These are phyloP conservation scores for Ormosia emarginata DNA, from an alignment of 306 rosid genomes.

Conservation along the genomic window DNA sequence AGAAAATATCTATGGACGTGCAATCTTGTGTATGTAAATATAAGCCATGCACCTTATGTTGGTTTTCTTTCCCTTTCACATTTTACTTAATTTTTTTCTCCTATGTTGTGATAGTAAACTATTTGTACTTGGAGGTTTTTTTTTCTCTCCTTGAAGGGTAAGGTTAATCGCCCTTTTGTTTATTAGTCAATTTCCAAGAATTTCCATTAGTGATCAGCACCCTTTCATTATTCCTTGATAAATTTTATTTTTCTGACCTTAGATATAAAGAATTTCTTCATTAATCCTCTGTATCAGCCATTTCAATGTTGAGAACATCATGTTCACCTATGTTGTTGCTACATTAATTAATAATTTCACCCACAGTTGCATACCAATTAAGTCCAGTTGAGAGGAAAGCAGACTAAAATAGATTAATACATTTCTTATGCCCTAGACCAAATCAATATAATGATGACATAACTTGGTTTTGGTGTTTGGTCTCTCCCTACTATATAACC, in stretches of 20 bases:
- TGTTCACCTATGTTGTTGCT: not conserved
- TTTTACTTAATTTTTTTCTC: not conserved
- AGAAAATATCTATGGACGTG: not conserved
- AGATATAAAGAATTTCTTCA: not conserved
- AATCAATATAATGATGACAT: not conserved
- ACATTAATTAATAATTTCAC: not conserved
- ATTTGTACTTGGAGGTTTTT: not conserved
- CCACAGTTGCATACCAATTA: not conserved
- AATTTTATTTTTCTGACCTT: not conserved
- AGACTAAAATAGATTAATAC: not conserved
- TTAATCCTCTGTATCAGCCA: not conserved
- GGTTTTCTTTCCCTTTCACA: not conserved
- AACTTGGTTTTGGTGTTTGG: not conserved
- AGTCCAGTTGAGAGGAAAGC: not conserved
- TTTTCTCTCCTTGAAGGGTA: not conserved
- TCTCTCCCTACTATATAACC: not conserved
- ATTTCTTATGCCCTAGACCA: not conserved
- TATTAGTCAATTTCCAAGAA: not conserved
- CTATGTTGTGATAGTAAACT: not conserved
- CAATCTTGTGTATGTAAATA: slow-evolving; percentile 14
- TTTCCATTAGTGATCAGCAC: not conserved
- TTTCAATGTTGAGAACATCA: not conserved
- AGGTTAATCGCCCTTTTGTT: not conserved
- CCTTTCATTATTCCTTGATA: not conserved
- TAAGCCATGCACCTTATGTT: not conserved